These are phyloP conservation scores for Epichloe gansuensis DNA, from an alignment of 2,329 filamentous ascomycete genomes.

Conservation along the genomic window DNA sequence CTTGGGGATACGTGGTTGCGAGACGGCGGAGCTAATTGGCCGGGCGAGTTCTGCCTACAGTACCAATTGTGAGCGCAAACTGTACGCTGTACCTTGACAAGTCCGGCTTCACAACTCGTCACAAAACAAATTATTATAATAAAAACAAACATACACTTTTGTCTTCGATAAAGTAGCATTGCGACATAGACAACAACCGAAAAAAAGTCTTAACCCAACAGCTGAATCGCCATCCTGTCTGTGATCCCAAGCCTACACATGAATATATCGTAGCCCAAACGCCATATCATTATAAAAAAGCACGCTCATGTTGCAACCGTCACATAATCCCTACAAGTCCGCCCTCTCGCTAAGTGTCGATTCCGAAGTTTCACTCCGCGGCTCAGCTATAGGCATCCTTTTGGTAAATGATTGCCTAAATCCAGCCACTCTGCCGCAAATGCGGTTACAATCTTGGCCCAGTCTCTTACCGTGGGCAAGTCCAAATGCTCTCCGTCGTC, in stretches of 20 bases:
- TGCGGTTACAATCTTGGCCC: conserved; percentile 70
- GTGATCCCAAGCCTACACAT: no score
- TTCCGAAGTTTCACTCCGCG: conserved; percentile 15
- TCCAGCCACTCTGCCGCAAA: conserved; percentile 93
- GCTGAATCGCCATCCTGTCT: neutral
- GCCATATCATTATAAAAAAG: neutral
- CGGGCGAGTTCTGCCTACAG: neutral
- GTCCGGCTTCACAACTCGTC: no score
- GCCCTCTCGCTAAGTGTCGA: conserved; percentile 17
- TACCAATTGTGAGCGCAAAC: neutral
- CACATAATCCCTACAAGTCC: conserved; percentile 14
- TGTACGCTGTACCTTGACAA: neutral
- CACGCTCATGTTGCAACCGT: neutral
- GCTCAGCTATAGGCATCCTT: conserved; percentile 11
- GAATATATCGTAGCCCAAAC: neutral
- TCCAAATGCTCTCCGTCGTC: conserved; percentile 84
- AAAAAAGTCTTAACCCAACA: no score
- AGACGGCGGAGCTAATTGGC: conserved; percentile 10
- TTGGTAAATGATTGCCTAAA: conserved; percentile 34
- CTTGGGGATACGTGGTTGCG: conserved; percentile 14
- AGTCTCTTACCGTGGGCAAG: conserved; percentile 68
- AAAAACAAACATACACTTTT: no score
- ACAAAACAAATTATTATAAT: no score
- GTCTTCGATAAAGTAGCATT: no score
- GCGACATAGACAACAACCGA: no score